phyloP scores from a whole-genome alignment of 495 filamentous ascomycete genomes.

The Jackrogersella minutella region DNA sequence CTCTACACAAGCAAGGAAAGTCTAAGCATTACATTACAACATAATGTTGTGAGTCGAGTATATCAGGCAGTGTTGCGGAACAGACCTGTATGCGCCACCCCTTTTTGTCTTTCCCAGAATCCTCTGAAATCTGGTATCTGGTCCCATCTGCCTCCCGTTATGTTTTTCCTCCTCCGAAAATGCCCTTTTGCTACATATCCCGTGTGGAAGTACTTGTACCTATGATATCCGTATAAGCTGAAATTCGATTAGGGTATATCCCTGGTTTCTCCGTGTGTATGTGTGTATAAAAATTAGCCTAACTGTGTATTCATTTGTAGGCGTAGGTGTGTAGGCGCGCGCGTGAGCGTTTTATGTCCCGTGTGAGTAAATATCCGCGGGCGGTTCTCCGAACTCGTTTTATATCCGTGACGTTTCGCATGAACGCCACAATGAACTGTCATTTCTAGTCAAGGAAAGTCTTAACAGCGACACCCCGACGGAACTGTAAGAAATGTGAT shows the following conservation, averaged over 20 bases:
- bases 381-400: neutral
- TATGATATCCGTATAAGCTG: neutral
- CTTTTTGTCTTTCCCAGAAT: neutral
- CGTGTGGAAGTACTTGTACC: neutral
- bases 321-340: neutral
- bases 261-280: neutral
- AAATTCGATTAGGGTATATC: neutral
- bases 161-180: neutral
- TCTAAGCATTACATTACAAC: slow-evolving; percentile 9
- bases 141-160: slow-evolving; percentile 3
- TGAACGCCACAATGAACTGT: neutral
- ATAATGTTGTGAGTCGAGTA: neutral
- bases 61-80: neutral
- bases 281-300: neutral
- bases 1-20: neutral
- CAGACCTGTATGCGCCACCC: slow-evolving; percentile 7
- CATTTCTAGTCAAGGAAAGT: neutral
- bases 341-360: neutral
- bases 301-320: neutral
- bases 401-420: neutral
- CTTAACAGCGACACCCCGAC: neutral
- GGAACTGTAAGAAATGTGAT: neutral
- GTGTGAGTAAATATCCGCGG: neutral
- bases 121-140: neutral
- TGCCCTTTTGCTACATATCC: neutral